phyloP scores from a whole-genome alignment of 345 rosid species.

The Cardamine chenopodiifolia region DNA sequence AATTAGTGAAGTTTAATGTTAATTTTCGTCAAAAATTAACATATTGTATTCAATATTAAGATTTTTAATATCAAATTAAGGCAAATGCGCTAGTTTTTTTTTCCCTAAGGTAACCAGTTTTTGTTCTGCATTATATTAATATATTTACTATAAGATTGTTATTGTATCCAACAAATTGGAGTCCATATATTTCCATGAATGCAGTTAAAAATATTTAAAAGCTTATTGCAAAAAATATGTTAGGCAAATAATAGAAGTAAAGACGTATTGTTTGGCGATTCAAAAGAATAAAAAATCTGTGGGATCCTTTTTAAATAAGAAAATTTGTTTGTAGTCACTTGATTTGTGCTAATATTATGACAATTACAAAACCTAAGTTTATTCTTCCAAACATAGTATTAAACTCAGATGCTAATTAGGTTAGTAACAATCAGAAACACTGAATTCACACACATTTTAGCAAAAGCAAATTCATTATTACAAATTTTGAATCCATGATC shows the following conservation, averaged over 20 bases:
- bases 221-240: not conserved
- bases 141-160: not conserved
- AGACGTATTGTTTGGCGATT: not conserved
- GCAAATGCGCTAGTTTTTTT: not conserved
- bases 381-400: no score
- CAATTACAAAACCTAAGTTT: no score
- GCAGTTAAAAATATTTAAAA: no score
- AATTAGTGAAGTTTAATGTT: not conserved
- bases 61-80: not conserved
- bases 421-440: slow-evolving; percentile 3
- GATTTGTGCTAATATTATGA: not conserved
- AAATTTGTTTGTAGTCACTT: not conserved
- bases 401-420: not conserved
- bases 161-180: not conserved
- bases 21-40: not conserved
- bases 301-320: no score
- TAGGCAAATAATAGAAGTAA: not conserved
- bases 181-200: no score
- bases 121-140: not conserved
- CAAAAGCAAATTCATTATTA: slow-evolving; percentile 16
- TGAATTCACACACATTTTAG: slow-evolving; percentile 4
- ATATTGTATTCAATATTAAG: not conserved
- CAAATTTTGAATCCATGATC: not conserved
- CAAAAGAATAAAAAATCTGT: not conserved
- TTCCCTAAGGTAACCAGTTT: no score